Conservation (phyloP, 2,329 filamentous ascomycete genomes). For the Diplodia corticola region DNA sequence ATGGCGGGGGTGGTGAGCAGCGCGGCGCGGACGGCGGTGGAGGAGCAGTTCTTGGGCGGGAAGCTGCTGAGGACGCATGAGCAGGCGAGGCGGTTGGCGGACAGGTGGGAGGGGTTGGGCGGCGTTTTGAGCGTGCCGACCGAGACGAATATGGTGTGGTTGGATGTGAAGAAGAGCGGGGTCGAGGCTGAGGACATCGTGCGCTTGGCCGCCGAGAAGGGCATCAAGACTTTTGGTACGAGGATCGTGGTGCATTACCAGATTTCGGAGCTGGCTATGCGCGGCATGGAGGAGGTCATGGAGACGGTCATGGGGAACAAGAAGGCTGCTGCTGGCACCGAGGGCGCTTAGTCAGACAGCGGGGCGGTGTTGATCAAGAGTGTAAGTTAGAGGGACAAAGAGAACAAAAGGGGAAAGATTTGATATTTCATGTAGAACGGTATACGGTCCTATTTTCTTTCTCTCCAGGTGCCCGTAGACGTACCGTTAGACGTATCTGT, state of each 20-base stretch:
- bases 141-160: slow-evolving; percentile 92
- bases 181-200: slow-evolving; percentile 56
- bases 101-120: slow-evolving; percentile 68
- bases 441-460: background rate
- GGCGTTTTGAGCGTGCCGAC: slow-evolving; percentile 68
- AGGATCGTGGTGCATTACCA: slow-evolving; percentile 72
- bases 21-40: slow-evolving; percentile 72
- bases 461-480: too few species aligned
- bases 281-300: slow-evolving; percentile 26
- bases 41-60: slow-evolving; percentile 75
- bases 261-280: slow-evolving; percentile 65
- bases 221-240: slow-evolving; percentile 57
- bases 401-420: background rate
- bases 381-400: background rate
- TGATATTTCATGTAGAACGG: background rate
- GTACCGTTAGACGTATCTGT: too few species aligned
- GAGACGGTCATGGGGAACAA: background rate
- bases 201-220: slow-evolving; percentile 56
- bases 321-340: background rate
- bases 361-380: background rate
- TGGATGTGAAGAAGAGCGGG: slow-evolving; percentile 67
- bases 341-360: background rate
- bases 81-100: slow-evolving; percentile 62
- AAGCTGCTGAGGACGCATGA: slow-evolving; percentile 62
- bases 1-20: slow-evolving; percentile 76